Conservation (phyloP, 352 stramenopile genomes). For the Albugo candida region DNA sequence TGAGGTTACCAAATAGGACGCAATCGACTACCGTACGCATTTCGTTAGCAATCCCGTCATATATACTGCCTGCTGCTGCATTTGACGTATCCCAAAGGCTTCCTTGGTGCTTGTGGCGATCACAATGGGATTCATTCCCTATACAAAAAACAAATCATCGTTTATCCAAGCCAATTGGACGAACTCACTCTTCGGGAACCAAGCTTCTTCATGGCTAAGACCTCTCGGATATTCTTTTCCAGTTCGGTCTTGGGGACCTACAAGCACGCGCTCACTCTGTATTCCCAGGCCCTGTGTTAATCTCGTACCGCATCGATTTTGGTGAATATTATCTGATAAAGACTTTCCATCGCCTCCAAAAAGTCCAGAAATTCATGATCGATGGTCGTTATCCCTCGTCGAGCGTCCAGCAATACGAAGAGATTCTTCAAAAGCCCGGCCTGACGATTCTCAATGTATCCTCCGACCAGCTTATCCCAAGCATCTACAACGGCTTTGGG, state of each 20-base stretch:
- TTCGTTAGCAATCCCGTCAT: slow-evolving; percentile 21
- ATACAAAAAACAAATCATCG: not conserved
- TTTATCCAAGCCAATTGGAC: not conserved
- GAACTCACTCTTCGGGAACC: not conserved
- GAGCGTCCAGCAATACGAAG: slow-evolving; percentile 60
- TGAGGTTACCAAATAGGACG: not conserved
- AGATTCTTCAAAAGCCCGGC: slow-evolving; percentile 51
- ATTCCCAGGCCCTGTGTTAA: not conserved
- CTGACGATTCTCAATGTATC: slow-evolving; percentile 44
- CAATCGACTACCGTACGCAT: slow-evolving; percentile 1
- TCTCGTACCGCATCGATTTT: slow-evolving; percentile 60
- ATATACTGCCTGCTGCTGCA: slow-evolving; percentile 51
- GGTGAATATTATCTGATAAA: slow-evolving; percentile 83
- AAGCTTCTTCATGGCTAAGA: not conserved
- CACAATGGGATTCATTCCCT: slow-evolving; percentile 71
- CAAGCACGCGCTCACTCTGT: not conserved
- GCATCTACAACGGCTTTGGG: slow-evolving; percentile 50
- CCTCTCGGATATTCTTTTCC: not conserved
- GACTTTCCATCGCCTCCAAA: slow-evolving; percentile 48
- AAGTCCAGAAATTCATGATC: slow-evolving; percentile 81
- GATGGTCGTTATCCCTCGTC: slow-evolving; percentile 47
- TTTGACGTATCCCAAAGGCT: slow-evolving; percentile 45
- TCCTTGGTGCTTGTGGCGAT: slow-evolving; percentile 65
- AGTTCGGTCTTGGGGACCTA: not conserved
- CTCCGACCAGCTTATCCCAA: slow-evolving; percentile 64